Evolutionary conservation across 371 early-diverging fungal species (phyloP).

Genomic region (Mycotypha africana): DNA sequence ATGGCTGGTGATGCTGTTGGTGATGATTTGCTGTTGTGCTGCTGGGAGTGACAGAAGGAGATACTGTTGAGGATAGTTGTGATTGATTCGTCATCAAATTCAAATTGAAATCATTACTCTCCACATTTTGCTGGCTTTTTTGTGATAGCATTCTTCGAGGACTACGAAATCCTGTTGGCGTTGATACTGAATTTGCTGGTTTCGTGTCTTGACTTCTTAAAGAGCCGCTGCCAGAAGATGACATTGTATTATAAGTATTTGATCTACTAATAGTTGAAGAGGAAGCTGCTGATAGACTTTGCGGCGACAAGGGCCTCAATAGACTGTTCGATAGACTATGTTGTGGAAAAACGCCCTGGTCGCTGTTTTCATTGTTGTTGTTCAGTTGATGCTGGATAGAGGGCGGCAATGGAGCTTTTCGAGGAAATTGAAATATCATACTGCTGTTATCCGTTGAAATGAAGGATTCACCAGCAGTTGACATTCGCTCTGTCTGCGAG

Average conservation of each 20-base stretch:
- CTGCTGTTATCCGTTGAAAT: too few species aligned
- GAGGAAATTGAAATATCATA: slow-evolving; percentile 37
- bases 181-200: too few species aligned
- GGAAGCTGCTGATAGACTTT: slow-evolving; percentile 25
- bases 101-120: slow-evolving; percentile 12
- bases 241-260: slow-evolving; percentile 40
- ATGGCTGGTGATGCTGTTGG: too few species aligned
- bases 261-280: slow-evolving; percentile 33
- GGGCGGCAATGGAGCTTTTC: slow-evolving; percentile 43
- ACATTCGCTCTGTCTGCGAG: slow-evolving; percentile 9
- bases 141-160: slow-evolving; percentile 11
- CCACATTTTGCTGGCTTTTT: slow-evolving; percentile 13
- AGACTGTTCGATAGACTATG: slow-evolving; percentile 2
- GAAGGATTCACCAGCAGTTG: too few species aligned
- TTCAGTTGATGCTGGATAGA: too few species aligned
- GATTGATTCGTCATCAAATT: too few species aligned
- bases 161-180: slow-evolving; percentile 10
- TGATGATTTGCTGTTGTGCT: too few species aligned
- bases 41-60: neutral
- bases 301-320: slow-evolving; percentile 29
- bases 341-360: slow-evolving; percentile 2
- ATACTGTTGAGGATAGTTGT: too few species aligned
- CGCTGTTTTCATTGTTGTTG: too few species aligned
- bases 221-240: slow-evolving; percentile 11
- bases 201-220: slow-evolving; percentile 12